Evolutionary conservation across 2,329 filamentous ascomycete genomes (phyloP).

Genomic region (Teratosphaeriaceae sp.): DNA sequence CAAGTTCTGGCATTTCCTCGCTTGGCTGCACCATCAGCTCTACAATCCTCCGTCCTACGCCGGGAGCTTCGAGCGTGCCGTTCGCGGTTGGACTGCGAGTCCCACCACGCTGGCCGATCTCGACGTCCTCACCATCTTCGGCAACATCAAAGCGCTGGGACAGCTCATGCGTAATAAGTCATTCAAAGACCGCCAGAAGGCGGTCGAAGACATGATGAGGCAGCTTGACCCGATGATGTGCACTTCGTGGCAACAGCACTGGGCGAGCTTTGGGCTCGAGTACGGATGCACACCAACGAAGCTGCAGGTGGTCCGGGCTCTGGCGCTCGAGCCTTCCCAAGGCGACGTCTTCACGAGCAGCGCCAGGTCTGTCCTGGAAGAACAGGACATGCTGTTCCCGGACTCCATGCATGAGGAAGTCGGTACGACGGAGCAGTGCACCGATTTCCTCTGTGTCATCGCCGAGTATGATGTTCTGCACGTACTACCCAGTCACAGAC

Average conservation of each 20-base stretch:
- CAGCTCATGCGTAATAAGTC: background rate
- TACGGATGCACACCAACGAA: background rate
- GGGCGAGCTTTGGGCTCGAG: background rate
- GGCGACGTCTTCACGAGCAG: background rate
- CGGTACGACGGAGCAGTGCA: constrained; percentile 2
- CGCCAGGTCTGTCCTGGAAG: background rate
- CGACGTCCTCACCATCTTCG: background rate
- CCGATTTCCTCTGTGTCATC: constrained; percentile 4
- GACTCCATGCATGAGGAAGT: background rate
- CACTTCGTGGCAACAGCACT: background rate
- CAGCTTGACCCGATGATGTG: background rate
- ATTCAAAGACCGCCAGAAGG: background rate
- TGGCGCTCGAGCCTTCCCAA: background rate
- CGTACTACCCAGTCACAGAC: background rate
- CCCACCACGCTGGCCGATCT: background rate
- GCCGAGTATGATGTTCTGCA: constrained; percentile 8
- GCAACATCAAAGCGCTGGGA: background rate
- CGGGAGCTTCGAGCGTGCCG: background rate
- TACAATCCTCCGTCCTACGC: constrained; percentile 1
- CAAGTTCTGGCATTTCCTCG: constrained; percentile 5
- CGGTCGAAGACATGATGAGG: background rate
- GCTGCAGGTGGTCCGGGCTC: background rate
- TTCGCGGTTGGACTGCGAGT: background rate
- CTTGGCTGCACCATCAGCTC: constrained; percentile 2
- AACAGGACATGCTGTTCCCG: background rate